Evolutionary conservation across 139 green algal species (phyloP).

Genomic region (Ostreobium quekettii): DNA sequence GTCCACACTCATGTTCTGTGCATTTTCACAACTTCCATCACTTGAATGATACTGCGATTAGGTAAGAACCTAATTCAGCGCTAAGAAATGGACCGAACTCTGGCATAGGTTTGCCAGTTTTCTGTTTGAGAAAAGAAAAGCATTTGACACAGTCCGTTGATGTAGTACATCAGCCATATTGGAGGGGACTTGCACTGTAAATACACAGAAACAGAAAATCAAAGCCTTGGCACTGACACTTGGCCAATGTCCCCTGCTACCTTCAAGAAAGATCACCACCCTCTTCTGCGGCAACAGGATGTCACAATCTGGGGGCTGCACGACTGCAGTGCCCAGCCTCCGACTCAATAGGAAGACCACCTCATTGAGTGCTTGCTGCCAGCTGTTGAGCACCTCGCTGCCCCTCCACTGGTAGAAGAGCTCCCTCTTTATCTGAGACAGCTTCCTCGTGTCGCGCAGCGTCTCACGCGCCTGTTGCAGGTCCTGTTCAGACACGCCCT

Average conservation of each 20-base stretch:
- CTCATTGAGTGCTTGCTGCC: background rate
- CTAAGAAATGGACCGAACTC: too few species aligned
- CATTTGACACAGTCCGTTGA: too few species aligned
- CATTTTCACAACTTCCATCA: too few species aligned
- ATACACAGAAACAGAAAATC: too few species aligned
- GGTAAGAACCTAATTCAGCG: too few species aligned
- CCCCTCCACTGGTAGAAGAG: conserved; percentile 1
- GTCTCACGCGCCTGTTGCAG: background rate
- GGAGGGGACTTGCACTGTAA: too few species aligned
- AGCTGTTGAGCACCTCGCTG: background rate
- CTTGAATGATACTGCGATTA: too few species aligned
- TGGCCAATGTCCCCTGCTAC: background rate
- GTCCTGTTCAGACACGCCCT: background rate
- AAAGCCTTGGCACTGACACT: too few species aligned
- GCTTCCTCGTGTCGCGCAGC: background rate
- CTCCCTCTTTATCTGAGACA: conserved; percentile 1
- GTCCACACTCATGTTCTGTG: too few species aligned
- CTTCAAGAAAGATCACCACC: background rate
- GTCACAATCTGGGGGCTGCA: background rate
- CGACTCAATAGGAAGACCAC: background rate
- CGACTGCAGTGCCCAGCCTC: background rate
- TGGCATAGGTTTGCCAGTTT: too few species aligned
- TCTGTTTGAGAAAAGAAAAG: too few species aligned
- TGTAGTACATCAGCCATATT: too few species aligned
- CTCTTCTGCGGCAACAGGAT: background rate